Conservation (phyloP, 768 basidiomycete species). For the Lactarius vividus region DNA sequence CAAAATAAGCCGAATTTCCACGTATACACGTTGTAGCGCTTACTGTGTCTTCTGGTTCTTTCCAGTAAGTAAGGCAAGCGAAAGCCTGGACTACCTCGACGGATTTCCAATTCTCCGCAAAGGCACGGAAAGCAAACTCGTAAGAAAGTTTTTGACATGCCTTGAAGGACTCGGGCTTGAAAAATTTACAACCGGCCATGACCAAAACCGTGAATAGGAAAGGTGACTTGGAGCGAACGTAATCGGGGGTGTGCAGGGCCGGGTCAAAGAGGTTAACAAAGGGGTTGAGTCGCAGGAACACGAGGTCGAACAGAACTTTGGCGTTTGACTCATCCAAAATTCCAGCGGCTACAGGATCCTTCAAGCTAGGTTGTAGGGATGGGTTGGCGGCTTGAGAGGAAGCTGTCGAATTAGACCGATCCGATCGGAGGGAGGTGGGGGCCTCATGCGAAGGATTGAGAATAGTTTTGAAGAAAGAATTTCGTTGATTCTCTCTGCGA, state of each 20-base stretch:
- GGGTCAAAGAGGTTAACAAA: constrained; percentile 91
- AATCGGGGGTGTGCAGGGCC: constrained; percentile 72
- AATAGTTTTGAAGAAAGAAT: constrained; percentile 81
- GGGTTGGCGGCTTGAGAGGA: constrained; percentile 16
- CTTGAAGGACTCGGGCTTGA: constrained; percentile 63
- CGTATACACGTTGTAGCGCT: constrained; percentile 31
- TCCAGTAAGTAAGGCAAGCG: constrained; percentile 88
- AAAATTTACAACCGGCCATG: constrained; percentile 85
- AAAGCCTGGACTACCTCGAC: constrained; percentile 90
- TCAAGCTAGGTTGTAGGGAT: constrained; percentile 35
- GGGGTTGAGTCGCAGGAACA: constrained; percentile 83
- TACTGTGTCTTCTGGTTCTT: constrained; percentile 81
- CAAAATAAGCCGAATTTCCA: constrained; percentile 5
- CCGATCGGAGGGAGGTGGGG: constrained; percentile 36
- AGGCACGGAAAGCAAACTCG: constrained; percentile 72
- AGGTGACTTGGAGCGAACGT: constrained; percentile 76
- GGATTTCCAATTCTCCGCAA: constrained; percentile 72
- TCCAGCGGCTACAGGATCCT: constrained; percentile 71
- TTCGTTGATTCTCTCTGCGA: constrained; percentile 62
- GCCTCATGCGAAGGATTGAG: constrained; percentile 65
- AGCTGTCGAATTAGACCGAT: constrained; percentile 36
- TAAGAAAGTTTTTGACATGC: constrained; percentile 69
- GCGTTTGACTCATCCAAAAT: constrained; percentile 70
- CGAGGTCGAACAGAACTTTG: constrained; percentile 67
- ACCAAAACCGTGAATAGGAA: constrained; percentile 84